Base-by-base conservation (phyloP, 768 basidiomycete species). In the Mycena vulgaris region DNA sequence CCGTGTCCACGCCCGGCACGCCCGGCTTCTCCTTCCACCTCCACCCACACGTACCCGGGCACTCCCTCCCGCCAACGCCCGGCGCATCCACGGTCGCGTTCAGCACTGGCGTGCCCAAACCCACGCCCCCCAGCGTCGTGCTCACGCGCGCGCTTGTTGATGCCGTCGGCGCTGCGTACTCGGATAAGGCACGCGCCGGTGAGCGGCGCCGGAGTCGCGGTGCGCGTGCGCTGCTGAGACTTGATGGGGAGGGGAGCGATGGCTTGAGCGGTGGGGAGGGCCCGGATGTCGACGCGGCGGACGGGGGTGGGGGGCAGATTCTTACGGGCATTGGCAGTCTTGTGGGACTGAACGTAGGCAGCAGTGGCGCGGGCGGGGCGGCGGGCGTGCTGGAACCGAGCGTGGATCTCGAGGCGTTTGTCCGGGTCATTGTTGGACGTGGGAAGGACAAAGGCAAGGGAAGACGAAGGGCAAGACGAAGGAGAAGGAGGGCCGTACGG, bases 161-260 rank as follows among this genome's bases (percentile, higher is more conserved):
- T 40, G 65, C 79, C 28, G 87, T 93, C 58, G 76, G 82, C 47
- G 57, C 80, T 0, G 82, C 87, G 8, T 89, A 90, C 76, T 87
- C 89, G 35, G 82, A 81, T 69, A 86, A 83, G 66, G 74, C 78
- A 39, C 82, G 84, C 52, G 78, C 80, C 59, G 80, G 85, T 25
- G 90, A 91, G 67, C 83, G 87, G 14, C 88, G 90, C 61, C 89
- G 88, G 63, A 89, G 92, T 19, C 88, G 91, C 53, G 87, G 89
- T 19, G 89, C 87, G 47, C 82, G 93, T 42, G 84, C 90, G 70
- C 88, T 64, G 72, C 68, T 56, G 73, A 49, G 63, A 48, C 64
- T 75, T 28, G 77, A 78, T 33, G 79, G 77, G 1, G 78, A 77
- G 5, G 79, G 69, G 47, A 79, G 80, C 45, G 80, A 79, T 21